Conservation (phyloP, 306 rosid species). For the Prunus mongolica region DNA sequence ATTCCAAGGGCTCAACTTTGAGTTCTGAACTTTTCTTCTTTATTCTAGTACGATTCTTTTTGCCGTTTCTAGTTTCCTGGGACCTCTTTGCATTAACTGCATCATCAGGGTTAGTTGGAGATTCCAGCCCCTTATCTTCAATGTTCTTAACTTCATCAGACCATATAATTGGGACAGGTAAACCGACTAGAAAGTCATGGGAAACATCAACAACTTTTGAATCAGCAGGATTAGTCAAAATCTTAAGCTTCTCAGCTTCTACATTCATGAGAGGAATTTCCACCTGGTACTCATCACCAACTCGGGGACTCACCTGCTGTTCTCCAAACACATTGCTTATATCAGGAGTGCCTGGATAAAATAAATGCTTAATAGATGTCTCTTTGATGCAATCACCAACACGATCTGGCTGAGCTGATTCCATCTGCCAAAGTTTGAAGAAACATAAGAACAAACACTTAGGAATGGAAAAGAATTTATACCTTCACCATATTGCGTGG, state of each 20-base stretch:
- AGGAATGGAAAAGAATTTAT: background rate
- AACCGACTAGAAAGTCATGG: constrained; percentile 45
- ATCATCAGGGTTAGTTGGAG: constrained; percentile 25
- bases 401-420: constrained; percentile 25
- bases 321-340: constrained; percentile 35
- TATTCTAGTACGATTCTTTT: constrained; percentile 14
- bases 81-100: constrained; percentile 16
- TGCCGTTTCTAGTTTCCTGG: constrained; percentile 24
- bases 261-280: constrained; percentile 47
- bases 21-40: constrained; percentile 27
- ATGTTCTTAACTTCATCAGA: constrained; percentile 25
- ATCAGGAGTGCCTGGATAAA: constrained; percentile 46
- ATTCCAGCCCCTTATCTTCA: constrained; percentile 24
- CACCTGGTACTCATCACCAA: constrained; percentile 66
- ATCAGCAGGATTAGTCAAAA: constrained; percentile 35
- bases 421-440: constrained; percentile 44
- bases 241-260: constrained; percentile 36
- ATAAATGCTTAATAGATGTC: constrained; percentile 25
- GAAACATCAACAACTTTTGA: constrained; percentile 27
- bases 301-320: constrained; percentile 41
- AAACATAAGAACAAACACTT: constrained; percentile 11
- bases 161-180: constrained; percentile 53
- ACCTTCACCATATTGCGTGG: background rate
- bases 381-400: constrained; percentile 34
- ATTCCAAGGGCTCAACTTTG: constrained; percentile 6